phyloP scores from a whole-genome alignment of 2,329 filamentous ascomycete genomes.

The Pseudonectria buxi region DNA sequence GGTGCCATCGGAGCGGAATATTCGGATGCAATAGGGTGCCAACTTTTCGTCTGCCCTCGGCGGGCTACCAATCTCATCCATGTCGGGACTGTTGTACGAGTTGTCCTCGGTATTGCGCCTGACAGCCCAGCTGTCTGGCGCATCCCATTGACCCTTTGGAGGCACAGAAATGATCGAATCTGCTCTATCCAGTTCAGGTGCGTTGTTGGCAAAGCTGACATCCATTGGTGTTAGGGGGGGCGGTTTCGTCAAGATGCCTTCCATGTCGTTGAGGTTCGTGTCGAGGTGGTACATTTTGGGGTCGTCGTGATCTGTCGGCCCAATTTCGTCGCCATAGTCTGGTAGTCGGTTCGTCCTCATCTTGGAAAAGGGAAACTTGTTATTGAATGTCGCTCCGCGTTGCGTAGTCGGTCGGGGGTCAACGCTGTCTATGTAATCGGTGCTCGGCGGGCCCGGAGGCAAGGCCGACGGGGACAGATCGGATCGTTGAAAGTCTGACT shows the following conservation, averaged over 20 bases:
- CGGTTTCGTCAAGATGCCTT: constrained; percentile 73
- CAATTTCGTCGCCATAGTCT: constrained; percentile 54
- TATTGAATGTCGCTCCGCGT: constrained; percentile 51
- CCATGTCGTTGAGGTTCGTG: constrained; percentile 84
- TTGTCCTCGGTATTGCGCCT: constrained; percentile 64
- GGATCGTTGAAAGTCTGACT: constrained; percentile 36
- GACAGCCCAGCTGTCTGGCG: constrained; percentile 94
- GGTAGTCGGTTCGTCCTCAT: constrained; percentile 40
- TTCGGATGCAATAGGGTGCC: constrained; percentile 81
- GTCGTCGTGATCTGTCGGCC: constrained; percentile 52
- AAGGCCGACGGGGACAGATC: constrained; percentile 33
- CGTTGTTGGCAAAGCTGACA: constrained; percentile 41
- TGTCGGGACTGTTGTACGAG: constrained; percentile 48
- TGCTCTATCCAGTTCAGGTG: constrained; percentile 36
- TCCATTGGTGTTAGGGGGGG: constrained; percentile 66
- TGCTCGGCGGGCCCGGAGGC: constrained; percentile 23
- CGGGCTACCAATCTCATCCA: constrained; percentile 62
- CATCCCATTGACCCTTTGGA: constrained; percentile 69
- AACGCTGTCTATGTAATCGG: constrained; percentile 23
- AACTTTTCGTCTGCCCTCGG: constrained; percentile 67
- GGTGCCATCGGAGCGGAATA: constrained; percentile 89
- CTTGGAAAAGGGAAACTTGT: constrained; percentile 57
- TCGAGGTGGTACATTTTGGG: constrained; percentile 70
- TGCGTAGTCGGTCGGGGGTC: constrained; percentile 21
- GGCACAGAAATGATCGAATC: constrained; percentile 26